Percentiles rank a stretch among this genome's conserved stretches.
Conservation (phyloP, 1,284 basidiomycete species). For the Ustilago curta region DNA sequence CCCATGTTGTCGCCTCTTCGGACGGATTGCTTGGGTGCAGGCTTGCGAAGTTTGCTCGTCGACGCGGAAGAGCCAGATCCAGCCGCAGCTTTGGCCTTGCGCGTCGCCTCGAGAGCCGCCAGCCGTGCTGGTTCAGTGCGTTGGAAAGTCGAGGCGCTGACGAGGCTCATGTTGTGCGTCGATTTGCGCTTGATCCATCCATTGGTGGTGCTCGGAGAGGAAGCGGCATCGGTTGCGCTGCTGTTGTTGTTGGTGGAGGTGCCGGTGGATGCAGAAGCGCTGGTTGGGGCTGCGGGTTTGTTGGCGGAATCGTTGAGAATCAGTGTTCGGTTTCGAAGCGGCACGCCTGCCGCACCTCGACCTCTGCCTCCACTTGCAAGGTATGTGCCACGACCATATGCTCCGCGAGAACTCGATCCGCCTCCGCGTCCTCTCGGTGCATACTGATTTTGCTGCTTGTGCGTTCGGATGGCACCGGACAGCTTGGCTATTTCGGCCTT, state of each 20-base stretch:
- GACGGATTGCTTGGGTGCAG: constrained; percentile 26
- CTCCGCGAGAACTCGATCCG: constrained; percentile 23
- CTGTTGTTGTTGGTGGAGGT: neutral
- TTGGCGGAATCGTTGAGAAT: constrained; percentile 41
- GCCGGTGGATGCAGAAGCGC: neutral
- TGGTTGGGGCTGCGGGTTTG: neutral
- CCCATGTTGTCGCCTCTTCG: constrained; percentile 64
- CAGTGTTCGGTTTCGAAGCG: constrained; percentile 47
- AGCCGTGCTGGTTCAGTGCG: constrained; percentile 62
- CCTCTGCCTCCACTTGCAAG: constrained; percentile 29
- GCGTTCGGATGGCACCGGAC: constrained; percentile 60
- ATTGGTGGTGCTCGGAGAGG: constrained; percentile 9
- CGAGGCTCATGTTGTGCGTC: constrained; percentile 61
- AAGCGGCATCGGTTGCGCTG: neutral
- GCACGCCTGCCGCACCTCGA: constrained; percentile 19
- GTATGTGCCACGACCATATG: constrained; percentile 23
- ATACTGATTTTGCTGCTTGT: constrained; percentile 37
- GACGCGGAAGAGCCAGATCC: constrained; percentile 12
- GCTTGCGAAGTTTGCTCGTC: constrained; percentile 11
- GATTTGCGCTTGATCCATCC: constrained; percentile 64
- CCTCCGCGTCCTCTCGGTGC: constrained; percentile 22
- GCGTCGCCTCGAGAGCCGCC: constrained; percentile 54
- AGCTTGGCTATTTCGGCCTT: constrained; percentile 64
- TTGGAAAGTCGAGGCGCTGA: constrained; percentile 56
- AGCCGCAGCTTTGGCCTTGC: constrained; percentile 37